phyloP scores from a whole-genome alignment of 371 early-diverging fungal species.

The Mucor ambiguus region DNA sequence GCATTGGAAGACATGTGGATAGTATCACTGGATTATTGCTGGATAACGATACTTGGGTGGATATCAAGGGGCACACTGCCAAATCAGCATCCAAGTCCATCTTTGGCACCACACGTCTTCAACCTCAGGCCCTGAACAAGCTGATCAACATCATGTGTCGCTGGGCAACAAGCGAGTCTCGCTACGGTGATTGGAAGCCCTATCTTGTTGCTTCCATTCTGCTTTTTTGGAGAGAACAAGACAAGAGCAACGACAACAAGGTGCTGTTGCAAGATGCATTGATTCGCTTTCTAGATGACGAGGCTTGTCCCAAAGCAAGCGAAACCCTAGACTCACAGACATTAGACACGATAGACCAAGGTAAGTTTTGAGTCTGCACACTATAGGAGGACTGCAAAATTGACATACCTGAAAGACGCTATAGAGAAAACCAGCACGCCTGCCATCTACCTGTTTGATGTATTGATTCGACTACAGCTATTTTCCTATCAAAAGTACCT shows the following conservation, averaged over 20 bases:
- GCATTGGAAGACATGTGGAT: constrained; percentile 41
- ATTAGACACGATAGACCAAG: constrained; percentile 5
- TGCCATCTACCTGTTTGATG: constrained; percentile 54
- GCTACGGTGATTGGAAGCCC: constrained; percentile 61
- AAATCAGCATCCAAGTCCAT: constrained; percentile 31
- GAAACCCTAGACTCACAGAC: background rate
- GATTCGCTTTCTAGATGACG: constrained; percentile 44
- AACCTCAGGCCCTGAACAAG: constrained; percentile 16
- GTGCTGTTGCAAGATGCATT: constrained; percentile 46
- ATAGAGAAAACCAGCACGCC: constrained; percentile 12
- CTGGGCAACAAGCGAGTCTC: constrained; percentile 60
- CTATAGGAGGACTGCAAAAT: background rate
- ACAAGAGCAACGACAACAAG: constrained; percentile 20
- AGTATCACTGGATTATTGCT: constrained; percentile 35
- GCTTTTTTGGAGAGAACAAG: constrained; percentile 50
- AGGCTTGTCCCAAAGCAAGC: constrained; percentile 10
- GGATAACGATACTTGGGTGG: constrained; percentile 38
- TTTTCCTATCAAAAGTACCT: constrained; percentile 70
- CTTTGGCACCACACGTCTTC: constrained; percentile 25
- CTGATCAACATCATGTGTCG: constrained; percentile 49
- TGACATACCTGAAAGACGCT: background rate
- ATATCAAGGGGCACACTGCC: constrained; percentile 39
- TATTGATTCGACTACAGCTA: constrained; percentile 54
- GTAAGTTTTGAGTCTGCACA: constrained; percentile 4
- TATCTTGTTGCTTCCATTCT: constrained; percentile 61